Percentiles rank a stretch among this genome's conserved stretches.
These are phyloP conservation scores for Trichoderma arundinaceum DNA, from an alignment of 2,329 filamentous ascomycete species.

Conservation along the genomic window DNA sequence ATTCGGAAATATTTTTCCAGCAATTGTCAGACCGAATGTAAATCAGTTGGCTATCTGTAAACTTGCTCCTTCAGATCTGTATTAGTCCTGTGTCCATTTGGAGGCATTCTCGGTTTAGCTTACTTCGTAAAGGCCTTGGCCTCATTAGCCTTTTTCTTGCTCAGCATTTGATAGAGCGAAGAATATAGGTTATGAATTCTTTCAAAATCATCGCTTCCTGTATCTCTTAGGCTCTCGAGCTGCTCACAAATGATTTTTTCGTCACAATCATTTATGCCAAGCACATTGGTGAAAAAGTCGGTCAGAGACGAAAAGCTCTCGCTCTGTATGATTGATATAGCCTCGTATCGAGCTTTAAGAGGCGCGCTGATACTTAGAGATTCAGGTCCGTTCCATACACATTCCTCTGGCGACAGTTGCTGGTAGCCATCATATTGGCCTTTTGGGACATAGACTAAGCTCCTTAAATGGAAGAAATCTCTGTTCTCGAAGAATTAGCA, in stretches of 20 bases:
- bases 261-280: background rate
- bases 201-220: background rate
- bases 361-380: background rate
- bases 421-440: background rate
- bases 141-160: background rate
- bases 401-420: background rate
- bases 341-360: background rate
- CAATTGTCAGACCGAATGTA: background rate
- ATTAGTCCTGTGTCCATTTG: background rate
- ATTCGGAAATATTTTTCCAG: background rate
- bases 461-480: background rate
- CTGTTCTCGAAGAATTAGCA: background rate
- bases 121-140: background rate
- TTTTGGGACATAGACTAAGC: background rate
- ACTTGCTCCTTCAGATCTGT: background rate
- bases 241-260: background rate
- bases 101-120: background rate
- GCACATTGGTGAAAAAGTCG: background rate
- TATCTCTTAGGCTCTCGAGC: background rate
- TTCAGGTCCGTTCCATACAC: background rate
- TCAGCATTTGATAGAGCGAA: background rate
- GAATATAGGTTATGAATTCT: background rate
- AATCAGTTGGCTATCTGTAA: background rate
- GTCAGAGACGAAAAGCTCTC: background rate
- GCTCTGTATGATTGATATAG: background rate